Percentiles rank a stretch among this genome's conserved stretches.
Conservation (phyloP, 2,329 filamentous ascomycete species). For the Epicoccum sorghinum region DNA sequence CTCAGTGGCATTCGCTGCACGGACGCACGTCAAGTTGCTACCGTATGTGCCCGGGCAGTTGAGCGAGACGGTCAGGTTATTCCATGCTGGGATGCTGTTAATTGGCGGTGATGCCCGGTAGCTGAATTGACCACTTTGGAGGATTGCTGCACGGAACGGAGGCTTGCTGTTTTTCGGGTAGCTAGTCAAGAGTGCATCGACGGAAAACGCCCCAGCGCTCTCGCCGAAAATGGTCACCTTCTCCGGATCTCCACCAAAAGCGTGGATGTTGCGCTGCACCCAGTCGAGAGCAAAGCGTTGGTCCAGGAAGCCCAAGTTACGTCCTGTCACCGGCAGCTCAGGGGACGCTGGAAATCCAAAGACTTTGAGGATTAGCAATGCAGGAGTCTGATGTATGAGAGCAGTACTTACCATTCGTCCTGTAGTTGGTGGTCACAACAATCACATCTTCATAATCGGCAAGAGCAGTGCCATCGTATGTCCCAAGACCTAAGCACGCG, state of each 20-base stretch:
- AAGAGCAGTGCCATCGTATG: conserved; percentile 37
- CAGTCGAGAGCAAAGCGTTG: conserved; percentile 62
- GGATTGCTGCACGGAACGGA: conserved; percentile 39
- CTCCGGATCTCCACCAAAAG: conserved; percentile 56
- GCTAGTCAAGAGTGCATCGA: conserved; percentile 38
- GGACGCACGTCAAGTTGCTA: conserved; percentile 32
- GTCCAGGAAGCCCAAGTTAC: conserved; percentile 62
- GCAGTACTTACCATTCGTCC: conserved; percentile 34
- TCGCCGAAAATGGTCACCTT: conserved; percentile 57
- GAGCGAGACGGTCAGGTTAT: conserved; percentile 27
- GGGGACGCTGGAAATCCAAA: conserved; percentile 38
- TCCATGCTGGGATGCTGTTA: conserved; percentile 24
- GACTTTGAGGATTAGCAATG: conserved; percentile 21
- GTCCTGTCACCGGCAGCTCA: conserved; percentile 24
- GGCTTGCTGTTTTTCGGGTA: conserved; percentile 25
- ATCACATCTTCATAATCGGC: conserved; percentile 40
- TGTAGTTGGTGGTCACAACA: conserved; percentile 36
- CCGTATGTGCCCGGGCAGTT: conserved; percentile 27
- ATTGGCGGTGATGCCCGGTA: conserved; percentile 21
- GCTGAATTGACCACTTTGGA: conserved; percentile 35
- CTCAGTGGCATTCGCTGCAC: conserved; percentile 22
- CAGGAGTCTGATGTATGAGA: accelerated
- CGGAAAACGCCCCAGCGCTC: conserved; percentile 33
- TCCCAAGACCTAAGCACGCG: conserved; percentile 5
- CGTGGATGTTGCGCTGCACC: conserved; percentile 57